Evolutionary conservation across 1,139 yeast genomes (phyloP).

Genomic region (Yamadazyma sp.): DNA sequence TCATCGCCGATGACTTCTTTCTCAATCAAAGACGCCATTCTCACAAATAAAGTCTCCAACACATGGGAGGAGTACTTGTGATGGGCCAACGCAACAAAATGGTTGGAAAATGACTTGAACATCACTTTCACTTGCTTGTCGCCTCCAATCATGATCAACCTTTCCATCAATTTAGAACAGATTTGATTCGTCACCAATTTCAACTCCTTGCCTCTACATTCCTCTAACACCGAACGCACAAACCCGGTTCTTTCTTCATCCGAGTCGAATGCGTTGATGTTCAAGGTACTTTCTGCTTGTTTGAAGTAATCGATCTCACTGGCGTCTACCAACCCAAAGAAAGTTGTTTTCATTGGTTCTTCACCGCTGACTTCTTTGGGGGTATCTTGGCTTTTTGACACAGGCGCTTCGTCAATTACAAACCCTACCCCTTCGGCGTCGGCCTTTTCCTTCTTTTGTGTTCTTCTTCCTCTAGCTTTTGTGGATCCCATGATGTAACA

Average conservation of each 20-base stretch:
- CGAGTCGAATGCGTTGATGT: constrained; percentile 74
- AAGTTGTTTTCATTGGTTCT: constrained; percentile 29
- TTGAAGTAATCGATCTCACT: constrained; percentile 87
- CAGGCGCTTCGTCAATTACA: constrained; percentile 15
- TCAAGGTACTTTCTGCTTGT: constrained; percentile 84
- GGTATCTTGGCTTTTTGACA: constrained; percentile 8
- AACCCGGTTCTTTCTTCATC: constrained; percentile 75
- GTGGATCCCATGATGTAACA: constrained; percentile 21
- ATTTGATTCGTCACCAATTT: constrained; percentile 92
- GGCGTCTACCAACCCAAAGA: constrained; percentile 84
- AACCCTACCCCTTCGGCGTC: constrained; percentile 14
- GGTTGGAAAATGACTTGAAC: constrained; percentile 67
- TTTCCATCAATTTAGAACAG: constrained; percentile 88
- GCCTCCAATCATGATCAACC: constrained; percentile 68
- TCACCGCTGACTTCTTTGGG: constrained; percentile 6
- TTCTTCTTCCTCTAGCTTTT: constrained; percentile 70
- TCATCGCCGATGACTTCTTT: constrained; percentile 50
- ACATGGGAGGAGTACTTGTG: constrained; percentile 96
- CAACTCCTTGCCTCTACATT: constrained; percentile 84
- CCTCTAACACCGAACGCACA: constrained; percentile 77
- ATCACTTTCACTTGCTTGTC: constrained; percentile 64
- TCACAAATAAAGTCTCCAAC: constrained; percentile 77
- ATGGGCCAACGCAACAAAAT: constrained; percentile 71
- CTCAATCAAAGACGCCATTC: constrained; percentile 76
- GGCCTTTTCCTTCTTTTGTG: constrained; percentile 35